A percentile compares a stretch with the other conserved stretches of the same genome.
phyloP scores from a whole-genome alignment of 2,329 filamentous ascomycete genomes.

The Pseudonectria foliicola region DNA sequence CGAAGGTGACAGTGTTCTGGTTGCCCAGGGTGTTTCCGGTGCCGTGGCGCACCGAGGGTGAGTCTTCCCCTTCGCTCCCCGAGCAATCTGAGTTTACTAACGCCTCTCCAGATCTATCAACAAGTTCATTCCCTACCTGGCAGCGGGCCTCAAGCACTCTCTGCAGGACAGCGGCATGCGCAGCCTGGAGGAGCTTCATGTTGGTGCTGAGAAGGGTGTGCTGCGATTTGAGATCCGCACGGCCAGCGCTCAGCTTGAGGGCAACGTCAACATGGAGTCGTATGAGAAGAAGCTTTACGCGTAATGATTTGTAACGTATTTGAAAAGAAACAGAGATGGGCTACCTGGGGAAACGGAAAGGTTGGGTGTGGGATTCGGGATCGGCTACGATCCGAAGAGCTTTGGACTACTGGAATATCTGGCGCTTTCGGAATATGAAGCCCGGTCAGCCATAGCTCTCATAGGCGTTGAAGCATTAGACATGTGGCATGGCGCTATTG shows the following conservation, averaged over 20 bases:
- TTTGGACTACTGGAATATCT: conserved; percentile 12
- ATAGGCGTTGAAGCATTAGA: conserved; percentile 23
- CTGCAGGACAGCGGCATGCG: conserved; percentile 89
- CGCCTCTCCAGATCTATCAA: conserved; percentile 58
- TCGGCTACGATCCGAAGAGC: conserved; percentile 12
- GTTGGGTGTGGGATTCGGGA: conserved; percentile 9
- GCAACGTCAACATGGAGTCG: conserved; percentile 95
- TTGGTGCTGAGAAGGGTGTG: conserved; percentile 63
- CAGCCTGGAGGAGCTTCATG: conserved; percentile 71
- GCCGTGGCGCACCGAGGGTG: conserved; percentile 69
- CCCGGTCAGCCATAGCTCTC: conserved; percentile 19
- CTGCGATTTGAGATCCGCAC: conserved; percentile 93
- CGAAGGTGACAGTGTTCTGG: conserved; percentile 87
- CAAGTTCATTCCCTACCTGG: conserved; percentile 94
- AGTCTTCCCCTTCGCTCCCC: conserved; percentile 16
- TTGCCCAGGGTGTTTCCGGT: conserved; percentile 93
- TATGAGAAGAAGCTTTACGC: conserved; percentile 99
- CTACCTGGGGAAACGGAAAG: conserved; percentile 5
- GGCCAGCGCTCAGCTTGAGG: conserved; percentile 90
- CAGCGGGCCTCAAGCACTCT: conserved; percentile 93
- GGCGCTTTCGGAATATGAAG: conserved; percentile 9
- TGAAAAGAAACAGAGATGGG: conserved; percentile 7
- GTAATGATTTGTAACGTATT: conserved; percentile 37
- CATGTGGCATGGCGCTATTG: conserved; percentile 13
- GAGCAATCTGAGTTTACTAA: conserved; percentile 21